Conservation (phyloP, 2,329 filamentous ascomycete genomes). For the Cryphonectria nitschkei region DNA sequence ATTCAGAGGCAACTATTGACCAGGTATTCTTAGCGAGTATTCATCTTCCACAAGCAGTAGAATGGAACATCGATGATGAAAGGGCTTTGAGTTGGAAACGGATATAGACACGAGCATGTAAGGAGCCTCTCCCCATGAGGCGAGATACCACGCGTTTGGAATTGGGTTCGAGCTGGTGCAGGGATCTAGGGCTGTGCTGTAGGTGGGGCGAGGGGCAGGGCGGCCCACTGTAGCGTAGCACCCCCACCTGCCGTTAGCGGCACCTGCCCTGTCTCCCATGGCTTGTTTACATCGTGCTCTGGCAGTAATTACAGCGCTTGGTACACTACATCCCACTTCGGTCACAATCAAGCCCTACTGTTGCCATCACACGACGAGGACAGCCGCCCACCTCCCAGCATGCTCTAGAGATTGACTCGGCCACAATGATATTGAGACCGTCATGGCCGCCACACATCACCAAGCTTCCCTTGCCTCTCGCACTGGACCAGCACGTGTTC, state of each 20-base stretch:
- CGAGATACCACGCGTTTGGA: too few relatives aligned
- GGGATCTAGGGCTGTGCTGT: not conserved
- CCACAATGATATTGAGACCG: not conserved
- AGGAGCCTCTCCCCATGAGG: too few relatives aligned
- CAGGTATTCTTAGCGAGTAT: constrained; percentile 36
- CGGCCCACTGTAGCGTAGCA: not conserved
- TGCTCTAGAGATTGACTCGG: not conserved
- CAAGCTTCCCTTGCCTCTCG: constrained; percentile 21
- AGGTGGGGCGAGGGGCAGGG: too few relatives aligned
- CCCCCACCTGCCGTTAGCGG: not conserved
- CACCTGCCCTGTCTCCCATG: too few relatives aligned
- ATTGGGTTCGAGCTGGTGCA: not conserved
- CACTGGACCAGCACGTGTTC: constrained; percentile 23
- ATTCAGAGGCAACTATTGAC: constrained; percentile 41
- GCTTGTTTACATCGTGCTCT: not conserved
- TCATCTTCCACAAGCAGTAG: constrained; percentile 40
- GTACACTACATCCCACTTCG: not conserved
- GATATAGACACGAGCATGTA: constrained; percentile 31
- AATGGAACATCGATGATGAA: constrained; percentile 35
- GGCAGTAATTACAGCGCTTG: not conserved
- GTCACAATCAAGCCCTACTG: not conserved
- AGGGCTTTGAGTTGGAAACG: constrained; percentile 38
- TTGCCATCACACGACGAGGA: not conserved
- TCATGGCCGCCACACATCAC: constrained; percentile 16
- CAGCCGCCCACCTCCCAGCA: not conserved